A percentile compares a stretch with the other conserved stretches of the same genome.
phyloP scores from a whole-genome alignment of 2,329 filamentous ascomycete species.

The Neonectria neomacrospora region DNA sequence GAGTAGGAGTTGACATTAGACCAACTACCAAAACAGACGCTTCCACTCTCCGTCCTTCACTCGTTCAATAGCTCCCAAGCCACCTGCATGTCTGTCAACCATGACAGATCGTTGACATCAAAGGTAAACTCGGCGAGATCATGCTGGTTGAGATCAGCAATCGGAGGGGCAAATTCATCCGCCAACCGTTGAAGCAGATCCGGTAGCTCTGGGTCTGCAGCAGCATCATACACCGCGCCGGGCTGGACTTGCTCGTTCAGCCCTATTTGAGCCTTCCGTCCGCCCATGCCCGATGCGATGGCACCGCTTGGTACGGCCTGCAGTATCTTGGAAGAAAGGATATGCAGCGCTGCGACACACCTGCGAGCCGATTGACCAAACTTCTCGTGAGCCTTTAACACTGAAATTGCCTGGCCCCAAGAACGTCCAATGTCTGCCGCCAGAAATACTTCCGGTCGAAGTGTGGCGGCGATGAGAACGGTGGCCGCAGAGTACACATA shows the following conservation, averaged over 20 bases:
- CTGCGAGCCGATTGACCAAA: constrained; percentile 48
- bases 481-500: constrained; percentile 53
- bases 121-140: constrained; percentile 46
- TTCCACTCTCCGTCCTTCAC: neutral
- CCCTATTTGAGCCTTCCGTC: neutral
- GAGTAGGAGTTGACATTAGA: constrained; percentile 34
- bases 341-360: constrained; percentile 49
- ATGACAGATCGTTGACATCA: constrained; percentile 48
- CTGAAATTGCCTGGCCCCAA: constrained; percentile 49
- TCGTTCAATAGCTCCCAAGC: constrained; percentile 47
- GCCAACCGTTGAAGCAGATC: constrained; percentile 33
- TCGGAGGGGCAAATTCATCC: constrained; percentile 38
- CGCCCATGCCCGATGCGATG: neutral
- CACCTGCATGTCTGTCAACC: constrained; percentile 49
- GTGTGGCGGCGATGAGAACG: constrained; percentile 50
- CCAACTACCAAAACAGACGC: constrained; percentile 5
- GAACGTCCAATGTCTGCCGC: constrained; percentile 42
- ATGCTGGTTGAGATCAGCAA: constrained; percentile 36
- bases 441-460: constrained; percentile 48
- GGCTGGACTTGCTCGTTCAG: neutral
- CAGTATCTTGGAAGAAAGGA: constrained; percentile 49
- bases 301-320: constrained; percentile 33
- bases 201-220: constrained; percentile 14
- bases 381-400: constrained; percentile 48
- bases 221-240: neutral